Percentiles rank a stretch among this genome's conserved stretches.
phyloP scores from a whole-genome alignment of 495 filamentous ascomycete species.

The Xylaria bambusicola region DNA sequence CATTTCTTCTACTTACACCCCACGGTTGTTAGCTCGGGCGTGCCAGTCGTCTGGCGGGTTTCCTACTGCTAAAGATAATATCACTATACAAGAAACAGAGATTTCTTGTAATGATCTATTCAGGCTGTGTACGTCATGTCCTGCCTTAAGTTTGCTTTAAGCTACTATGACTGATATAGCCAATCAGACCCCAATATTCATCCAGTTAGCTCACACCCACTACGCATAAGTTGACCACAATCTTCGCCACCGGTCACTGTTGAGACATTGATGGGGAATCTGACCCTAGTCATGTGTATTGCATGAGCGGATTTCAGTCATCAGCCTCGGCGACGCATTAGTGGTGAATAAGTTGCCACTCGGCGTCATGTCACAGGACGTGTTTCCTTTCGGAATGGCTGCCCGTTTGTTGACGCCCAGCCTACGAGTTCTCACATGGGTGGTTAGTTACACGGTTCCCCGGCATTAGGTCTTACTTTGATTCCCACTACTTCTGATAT shows the following conservation, averaged over 20 bases:
- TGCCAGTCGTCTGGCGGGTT: not conserved
- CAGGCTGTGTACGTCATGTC: not conserved
- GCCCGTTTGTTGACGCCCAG: no score
- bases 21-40: not conserved
- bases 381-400: no score
- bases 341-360: not conserved
- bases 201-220: no score
- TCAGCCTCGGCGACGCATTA: not conserved
- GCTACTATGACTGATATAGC: not conserved
- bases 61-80: not conserved
- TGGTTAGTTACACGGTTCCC: no score
- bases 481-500: no score
- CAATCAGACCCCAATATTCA: not conserved
- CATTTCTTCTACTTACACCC: not conserved
- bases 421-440: no score
- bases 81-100: not conserved
- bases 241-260: not conserved
- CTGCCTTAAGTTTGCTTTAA: not conserved
- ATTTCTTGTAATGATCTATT: not conserved
- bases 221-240: not conserved
- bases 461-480: no score
- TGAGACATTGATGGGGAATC: not conserved
- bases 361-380: not conserved
- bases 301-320: not conserved
- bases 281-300: not conserved